phyloP scores from a whole-genome alignment of 192 early-diverging fungal genomes.

The Spizellomyces punctatus region DNA sequence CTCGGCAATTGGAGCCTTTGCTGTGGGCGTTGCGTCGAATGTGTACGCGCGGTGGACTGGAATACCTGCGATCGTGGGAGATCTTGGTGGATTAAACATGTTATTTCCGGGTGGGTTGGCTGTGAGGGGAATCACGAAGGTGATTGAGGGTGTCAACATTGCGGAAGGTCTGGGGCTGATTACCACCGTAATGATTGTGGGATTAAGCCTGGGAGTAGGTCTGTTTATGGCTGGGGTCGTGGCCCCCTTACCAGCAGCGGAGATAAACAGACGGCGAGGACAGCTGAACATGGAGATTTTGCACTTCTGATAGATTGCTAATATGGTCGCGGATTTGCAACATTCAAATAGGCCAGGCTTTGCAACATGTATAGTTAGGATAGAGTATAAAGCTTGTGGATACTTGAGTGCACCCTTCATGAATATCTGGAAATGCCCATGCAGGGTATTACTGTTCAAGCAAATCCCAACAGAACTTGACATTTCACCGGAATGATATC shows the following conservation, averaged over 20 bases:
- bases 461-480: too few relatives aligned
- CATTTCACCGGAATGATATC: too few relatives aligned
- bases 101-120: slow-evolving; percentile 39
- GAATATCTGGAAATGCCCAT: too few relatives aligned
- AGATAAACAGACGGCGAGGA: background rate
- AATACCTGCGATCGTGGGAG: slow-evolving; percentile 34
- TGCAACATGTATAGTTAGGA: too few relatives aligned
- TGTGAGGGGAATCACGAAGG: slow-evolving; percentile 28
- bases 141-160: slow-evolving; percentile 17
- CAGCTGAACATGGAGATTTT: background rate
- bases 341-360: too few relatives aligned
- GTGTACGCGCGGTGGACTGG: slow-evolving; percentile 31
- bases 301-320: slow-evolving; percentile 1
- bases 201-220: slow-evolving; percentile 31
- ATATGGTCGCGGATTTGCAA: too few relatives aligned
- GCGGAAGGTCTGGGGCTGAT: slow-evolving; percentile 28
- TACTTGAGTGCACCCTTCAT: too few relatives aligned
- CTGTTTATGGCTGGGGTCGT: slow-evolving; percentile 37
- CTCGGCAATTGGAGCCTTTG: slow-evolving; percentile 28
- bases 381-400: too few relatives aligned
- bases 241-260: slow-evolving; percentile 16
- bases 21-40: slow-evolving; percentile 31
- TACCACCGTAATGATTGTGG: slow-evolving; percentile 29
- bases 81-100: slow-evolving; percentile 30
- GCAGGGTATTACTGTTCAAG: too few relatives aligned